These are phyloP conservation scores for Plicaturopsis crispa DNA, from an alignment of 768 basidiomycete genomes.

Conservation along the genomic window DNA sequence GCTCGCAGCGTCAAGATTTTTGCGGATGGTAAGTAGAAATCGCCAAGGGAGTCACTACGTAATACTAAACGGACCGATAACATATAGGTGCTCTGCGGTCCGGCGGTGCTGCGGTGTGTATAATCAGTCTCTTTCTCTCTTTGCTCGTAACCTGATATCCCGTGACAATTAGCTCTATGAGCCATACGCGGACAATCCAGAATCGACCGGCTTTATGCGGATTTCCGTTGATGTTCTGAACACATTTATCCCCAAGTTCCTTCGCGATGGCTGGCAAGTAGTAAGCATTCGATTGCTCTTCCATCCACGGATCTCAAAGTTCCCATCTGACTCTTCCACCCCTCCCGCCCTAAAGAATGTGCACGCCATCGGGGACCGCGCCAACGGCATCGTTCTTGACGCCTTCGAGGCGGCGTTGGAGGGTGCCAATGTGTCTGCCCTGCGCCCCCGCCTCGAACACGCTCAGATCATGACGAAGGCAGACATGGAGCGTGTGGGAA, in stretches of 20 bases:
- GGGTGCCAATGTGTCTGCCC: constrained; percentile 51
- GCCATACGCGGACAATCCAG: constrained; percentile 75
- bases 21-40: constrained; percentile 34
- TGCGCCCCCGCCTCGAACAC: constrained; percentile 82
- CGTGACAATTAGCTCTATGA: constrained; percentile 51
- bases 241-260: constrained; percentile 57
- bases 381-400: constrained; percentile 78
- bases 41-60: background rate
- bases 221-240: constrained; percentile 53
- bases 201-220: constrained; percentile 73
- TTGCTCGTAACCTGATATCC: constrained; percentile 4
- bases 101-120: constrained; percentile 78
- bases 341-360: constrained; percentile 51
- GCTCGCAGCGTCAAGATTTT: constrained; percentile 78
- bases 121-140: background rate
- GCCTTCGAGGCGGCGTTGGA: constrained; percentile 68
- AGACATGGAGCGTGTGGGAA: constrained; percentile 73
- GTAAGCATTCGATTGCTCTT: no score
- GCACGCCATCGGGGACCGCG: constrained; percentile 82
- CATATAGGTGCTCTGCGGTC: constrained; percentile 73
- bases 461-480: constrained; percentile 77
- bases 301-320: no score
- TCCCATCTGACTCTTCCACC: background rate
- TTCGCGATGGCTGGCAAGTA: constrained; percentile 86
- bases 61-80: background rate